Evolutionary conservation across 495 filamentous ascomycete genomes (phyloP), one percentile per base, ranked within the genome.

Genomic region (Aspergillus sclerotiicarbonarius): DNA sequence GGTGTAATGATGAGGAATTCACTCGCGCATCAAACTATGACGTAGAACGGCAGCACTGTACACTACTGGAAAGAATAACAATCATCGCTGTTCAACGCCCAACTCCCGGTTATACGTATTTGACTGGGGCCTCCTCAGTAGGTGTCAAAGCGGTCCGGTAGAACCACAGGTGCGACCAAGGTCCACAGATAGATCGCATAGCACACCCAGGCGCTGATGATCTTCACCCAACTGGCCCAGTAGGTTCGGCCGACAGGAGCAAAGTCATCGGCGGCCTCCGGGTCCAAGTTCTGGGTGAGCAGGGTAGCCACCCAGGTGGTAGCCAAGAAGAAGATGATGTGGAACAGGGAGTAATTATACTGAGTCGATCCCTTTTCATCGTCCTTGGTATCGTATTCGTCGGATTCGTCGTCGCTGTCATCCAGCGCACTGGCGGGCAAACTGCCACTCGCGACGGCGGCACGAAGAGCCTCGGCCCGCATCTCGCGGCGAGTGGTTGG

Each of bases 171-270:
- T 41, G 95, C 94, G 47, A 95, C 75, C 63, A 98, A 70, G 21
- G 91, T 96, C 94, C 94, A 98, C 41, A 84, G 79, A 64, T 97
- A 98, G 71, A 98, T 90, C 39, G 77, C 86, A 73, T 98, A 98
- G 74, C 95, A 98, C 47, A 94, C 87, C 94, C 94, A 98, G 16
- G 92, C 87, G 75, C 91, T 96, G 50, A 97, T 85, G 71, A 98
- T 98, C 86, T 98, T 98, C 62, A 96, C 91, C 94, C 94, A 98
- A 74, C 90, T 96, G 19, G 94, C 94, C 86, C 92, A 96, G 77
- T 97, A 94, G 18, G 93, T 97, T 49, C 94, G 79, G 30, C 94
- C 94, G 16, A 98, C 93, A 0, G 94, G 88, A 5, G 89, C 88
- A 71, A 98, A 97, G 64, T 92, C 85, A 18, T 79, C 78, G 16